Base-by-base conservation (phyloP, 306 rosid genomes). In the Dicorynia guianensis region DNA sequence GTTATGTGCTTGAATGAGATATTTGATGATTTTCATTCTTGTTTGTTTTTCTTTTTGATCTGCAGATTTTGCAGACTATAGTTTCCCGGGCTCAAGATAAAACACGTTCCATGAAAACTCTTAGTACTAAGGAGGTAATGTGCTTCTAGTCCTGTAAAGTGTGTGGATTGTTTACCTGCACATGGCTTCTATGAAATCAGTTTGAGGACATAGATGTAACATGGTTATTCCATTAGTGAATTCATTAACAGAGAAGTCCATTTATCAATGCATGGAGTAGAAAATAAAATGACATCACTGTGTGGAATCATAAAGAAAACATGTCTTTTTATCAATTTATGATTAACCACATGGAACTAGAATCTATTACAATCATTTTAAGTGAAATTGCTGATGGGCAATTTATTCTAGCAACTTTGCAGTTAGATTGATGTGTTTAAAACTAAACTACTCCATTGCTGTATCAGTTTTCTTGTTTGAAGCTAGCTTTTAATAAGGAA, bases 121-220 rank as follows among this genome's bases (percentile, higher is more conserved):
- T 95, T 15, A 87, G 97, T 81, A 95, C 99, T 4, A 95, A 92
- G 79, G 99, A 95, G 99, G 99, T 95, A 84, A 82, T 75, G 5
- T 42, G 44, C 61, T 76, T 75, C 63, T 79, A 56, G 39, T 58
- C 1, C 19, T 11, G 25, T 43, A 61, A 59, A 66, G 19, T 66
- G 30, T 25, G 30, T 25, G 30, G 30, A 25, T 25, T 25, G 30
- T 25, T 25, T 25, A 25, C 30, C 30, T 25, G 30, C 30, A 25
- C 30, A 25, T 25, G 30, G 30, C 30, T 25, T 25, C 30, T 25
- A 2, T 25, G 30, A 25, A 25, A 25, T 25, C 2, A 25, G 30
- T 25, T 25, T 25, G 30, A 25, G 30, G 30, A 25, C 30, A 25
- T 25, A 25, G 30, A 25, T 25, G 1, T 25, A 25, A 25, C 30